Conservation (phyloP, 179 eudicot species). For the Silene vulgaris region DNA sequence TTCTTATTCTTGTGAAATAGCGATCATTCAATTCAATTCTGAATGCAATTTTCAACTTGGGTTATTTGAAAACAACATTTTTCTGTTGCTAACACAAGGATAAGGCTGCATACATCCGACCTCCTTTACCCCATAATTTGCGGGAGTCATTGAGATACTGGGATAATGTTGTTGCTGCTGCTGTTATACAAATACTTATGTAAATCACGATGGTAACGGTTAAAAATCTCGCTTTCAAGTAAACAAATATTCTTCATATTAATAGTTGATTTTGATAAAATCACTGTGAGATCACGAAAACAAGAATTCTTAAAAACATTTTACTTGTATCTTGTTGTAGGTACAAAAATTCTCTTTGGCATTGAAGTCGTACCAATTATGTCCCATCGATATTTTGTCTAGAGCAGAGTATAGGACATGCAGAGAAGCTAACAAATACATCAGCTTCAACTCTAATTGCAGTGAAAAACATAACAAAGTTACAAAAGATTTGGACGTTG, state of each 20-base stretch:
- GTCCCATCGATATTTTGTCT: conserved; percentile 17
- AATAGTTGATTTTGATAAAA: neutral
- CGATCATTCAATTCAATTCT: too few relatives aligned
- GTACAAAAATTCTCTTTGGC: conserved; percentile 13
- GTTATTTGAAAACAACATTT: too few relatives aligned
- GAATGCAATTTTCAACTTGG: too few relatives aligned
- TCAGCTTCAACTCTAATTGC: neutral
- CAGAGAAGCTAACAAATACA: conserved; percentile 13
- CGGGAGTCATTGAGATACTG: too few relatives aligned
- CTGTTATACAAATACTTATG: too few relatives aligned
- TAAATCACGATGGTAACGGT: too few relatives aligned
- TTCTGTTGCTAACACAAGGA: too few relatives aligned
- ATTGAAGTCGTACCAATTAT: neutral
- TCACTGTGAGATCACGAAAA: neutral
- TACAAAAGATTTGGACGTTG: conserved; percentile 16
- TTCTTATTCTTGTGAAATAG: too few relatives aligned
- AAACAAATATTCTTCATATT: neutral
- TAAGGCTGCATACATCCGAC: too few relatives aligned
- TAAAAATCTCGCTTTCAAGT: too few relatives aligned
- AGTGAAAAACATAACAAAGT: neutral
- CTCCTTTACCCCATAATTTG: too few relatives aligned
- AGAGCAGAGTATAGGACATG: conserved; percentile 5
- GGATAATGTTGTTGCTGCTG: too few relatives aligned
- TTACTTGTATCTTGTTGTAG: neutral
- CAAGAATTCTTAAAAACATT: conserved; percentile 4